Percentiles rank a stretch among this genome's conserved stretches.
These are phyloP conservation scores for Colletotrichum sp. DNA, from an alignment of 2,329 filamentous ascomycete genomes.

Conservation along the genomic window DNA sequence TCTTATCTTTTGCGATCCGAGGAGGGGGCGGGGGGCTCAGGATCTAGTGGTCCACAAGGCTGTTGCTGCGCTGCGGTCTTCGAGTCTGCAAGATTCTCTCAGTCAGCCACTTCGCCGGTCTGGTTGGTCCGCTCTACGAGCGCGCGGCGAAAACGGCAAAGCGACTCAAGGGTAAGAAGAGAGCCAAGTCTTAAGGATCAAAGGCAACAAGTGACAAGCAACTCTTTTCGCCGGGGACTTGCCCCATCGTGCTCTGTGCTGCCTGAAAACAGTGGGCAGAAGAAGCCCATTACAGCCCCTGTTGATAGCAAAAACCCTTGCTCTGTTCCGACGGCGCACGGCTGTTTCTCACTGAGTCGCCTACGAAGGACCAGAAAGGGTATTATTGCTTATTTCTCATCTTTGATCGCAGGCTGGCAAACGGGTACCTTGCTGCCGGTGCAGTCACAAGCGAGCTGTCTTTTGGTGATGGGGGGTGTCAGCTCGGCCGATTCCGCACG, in stretches of 20 bases:
- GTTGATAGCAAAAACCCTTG: neutral
- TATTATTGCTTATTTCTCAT: neutral
- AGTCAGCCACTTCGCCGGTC: neutral
- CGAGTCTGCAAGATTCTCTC: neutral
- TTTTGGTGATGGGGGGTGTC: neutral
- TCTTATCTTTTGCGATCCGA: neutral
- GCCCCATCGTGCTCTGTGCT: neutral
- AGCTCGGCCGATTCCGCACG: slow-evolving; percentile 13
- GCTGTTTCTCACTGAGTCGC: neutral
- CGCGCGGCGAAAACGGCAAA: neutral
- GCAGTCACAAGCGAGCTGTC: neutral
- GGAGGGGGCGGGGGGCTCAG: neutral
- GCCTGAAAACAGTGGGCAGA: slow-evolving; percentile 6
- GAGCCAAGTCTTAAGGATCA: neutral
- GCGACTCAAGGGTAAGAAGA: neutral
- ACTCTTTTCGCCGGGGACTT: neutral
- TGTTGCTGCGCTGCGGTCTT: neutral
- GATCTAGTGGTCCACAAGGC: neutral
- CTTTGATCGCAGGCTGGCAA: neutral
- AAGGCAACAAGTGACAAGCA: neutral
- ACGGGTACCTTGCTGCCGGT: neutral
- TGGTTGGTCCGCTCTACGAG: slow-evolving; percentile 7
- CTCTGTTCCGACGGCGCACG: neutral
- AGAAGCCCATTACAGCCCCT: neutral
- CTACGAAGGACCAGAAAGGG: neutral